phyloP scores from a whole-genome alignment of 768 basidiomycete genomes.

The Naematelia aurantialba region DNA sequence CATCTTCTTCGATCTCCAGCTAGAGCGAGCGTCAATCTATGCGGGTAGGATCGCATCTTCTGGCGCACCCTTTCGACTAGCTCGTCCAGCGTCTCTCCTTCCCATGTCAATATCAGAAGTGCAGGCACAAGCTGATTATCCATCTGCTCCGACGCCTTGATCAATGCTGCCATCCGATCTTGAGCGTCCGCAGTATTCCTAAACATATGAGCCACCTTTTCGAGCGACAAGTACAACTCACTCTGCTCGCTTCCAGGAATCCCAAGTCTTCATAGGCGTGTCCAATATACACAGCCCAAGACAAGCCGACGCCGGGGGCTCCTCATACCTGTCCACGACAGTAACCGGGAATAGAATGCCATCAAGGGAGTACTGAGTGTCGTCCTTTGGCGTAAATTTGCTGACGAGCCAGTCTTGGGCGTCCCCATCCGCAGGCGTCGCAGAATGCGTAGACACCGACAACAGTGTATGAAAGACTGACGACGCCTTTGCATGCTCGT shows the following conservation, averaged over 20 bases:
- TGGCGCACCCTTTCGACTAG: slow-evolving; percentile 29
- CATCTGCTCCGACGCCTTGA: slow-evolving; percentile 2
- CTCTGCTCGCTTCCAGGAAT: slow-evolving; percentile 14
- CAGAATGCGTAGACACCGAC: slow-evolving; percentile 16
- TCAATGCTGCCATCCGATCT: slow-evolving; percentile 19
- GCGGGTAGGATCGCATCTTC: background rate
- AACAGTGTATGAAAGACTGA: slow-evolving; percentile 17
- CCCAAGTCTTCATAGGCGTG: slow-evolving; percentile 18
- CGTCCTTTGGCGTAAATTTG: slow-evolving; percentile 23
- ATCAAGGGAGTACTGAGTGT: slow-evolving; percentile 6
- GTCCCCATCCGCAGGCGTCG: slow-evolving; percentile 15
- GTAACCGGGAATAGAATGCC: slow-evolving; percentile 18
- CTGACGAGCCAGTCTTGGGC: slow-evolving; percentile 29
- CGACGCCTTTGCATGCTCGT: background rate
- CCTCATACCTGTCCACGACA: slow-evolving; percentile 11
- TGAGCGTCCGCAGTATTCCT: slow-evolving; percentile 33
- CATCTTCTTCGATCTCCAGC: slow-evolving; percentile 20
- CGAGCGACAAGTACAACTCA: slow-evolving; percentile 13
- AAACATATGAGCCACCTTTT: background rate
- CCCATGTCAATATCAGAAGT: slow-evolving; percentile 34
- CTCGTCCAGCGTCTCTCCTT: slow-evolving; percentile 29
- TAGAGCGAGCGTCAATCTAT: slow-evolving; percentile 1
- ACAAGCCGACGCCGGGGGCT: slow-evolving; percentile 7
- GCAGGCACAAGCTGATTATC: slow-evolving; percentile 21
- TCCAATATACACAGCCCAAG: slow-evolving; percentile 32